phyloP scores from a whole-genome alignment of 2,329 filamentous ascomycete genomes.

The Emergomyces orientalis region DNA sequence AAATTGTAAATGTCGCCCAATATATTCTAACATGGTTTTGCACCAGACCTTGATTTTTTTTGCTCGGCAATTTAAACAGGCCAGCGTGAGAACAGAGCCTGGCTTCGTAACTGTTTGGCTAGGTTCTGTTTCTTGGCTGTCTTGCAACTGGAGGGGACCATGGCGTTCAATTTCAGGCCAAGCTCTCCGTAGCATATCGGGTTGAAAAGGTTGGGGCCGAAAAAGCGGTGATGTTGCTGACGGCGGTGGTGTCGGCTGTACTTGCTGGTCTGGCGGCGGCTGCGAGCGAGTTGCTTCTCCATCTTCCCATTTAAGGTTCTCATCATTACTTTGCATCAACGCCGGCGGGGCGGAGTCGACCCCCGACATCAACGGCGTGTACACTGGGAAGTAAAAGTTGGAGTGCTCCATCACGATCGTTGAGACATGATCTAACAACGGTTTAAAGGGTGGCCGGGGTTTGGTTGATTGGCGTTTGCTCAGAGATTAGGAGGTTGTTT shows the following conservation, averaged over 20 bases:
- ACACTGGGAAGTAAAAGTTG: not conserved
- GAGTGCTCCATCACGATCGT: not conserved
- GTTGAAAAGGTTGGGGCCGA: not conserved
- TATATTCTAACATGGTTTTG: not conserved
- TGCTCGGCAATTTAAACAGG: constrained; percentile 10
- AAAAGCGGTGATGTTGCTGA: not conserved
- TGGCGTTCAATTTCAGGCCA: not conserved
- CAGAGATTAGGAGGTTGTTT: not conserved
- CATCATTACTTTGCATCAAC: not conserved
- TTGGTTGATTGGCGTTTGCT: not conserved
- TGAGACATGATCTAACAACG: not conserved
- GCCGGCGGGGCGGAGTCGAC: not conserved
- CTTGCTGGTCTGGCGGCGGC: not conserved
- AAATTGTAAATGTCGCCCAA: not conserved
- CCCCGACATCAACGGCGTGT: not conserved
- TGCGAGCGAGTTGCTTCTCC: not conserved
- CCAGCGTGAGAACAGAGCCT: constrained; percentile 3
- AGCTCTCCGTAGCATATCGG: not conserved
- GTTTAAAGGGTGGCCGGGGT: not conserved
- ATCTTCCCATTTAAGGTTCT: not conserved
- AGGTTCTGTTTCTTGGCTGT: not conserved
- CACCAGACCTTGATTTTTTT: constrained; percentile 10
- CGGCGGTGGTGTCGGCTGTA: not conserved
- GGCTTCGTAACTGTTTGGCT: not conserved
- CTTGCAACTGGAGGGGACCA: not conserved